Evolutionary conservation across 345 rosid species (phyloP).

Genomic region (Salix viminalis): DNA sequence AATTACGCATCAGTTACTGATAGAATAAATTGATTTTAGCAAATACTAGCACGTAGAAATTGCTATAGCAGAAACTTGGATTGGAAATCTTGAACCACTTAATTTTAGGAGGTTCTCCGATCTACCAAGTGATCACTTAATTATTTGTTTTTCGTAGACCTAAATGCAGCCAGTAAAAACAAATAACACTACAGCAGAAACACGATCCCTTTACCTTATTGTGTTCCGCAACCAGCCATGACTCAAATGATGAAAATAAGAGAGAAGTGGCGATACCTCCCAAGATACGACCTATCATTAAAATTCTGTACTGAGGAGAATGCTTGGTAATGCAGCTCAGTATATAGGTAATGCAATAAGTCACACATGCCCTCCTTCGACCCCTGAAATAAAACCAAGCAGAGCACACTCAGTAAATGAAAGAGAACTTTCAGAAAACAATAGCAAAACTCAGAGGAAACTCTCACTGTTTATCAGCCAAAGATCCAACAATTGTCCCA

Average conservation of each 20-base stretch:
- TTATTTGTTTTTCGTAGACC: conserved; percentile 1
- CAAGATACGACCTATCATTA: conserved; percentile 81
- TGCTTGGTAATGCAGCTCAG: conserved; percentile 92
- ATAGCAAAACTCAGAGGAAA: neutral
- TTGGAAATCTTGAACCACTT: neutral
- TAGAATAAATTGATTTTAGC: neutral
- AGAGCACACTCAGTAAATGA: neutral
- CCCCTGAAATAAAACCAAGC: conserved; percentile 49
- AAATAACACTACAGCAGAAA: conserved; percentile 24
- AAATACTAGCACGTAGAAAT: neutral
- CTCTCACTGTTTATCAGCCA: conserved; percentile 91
- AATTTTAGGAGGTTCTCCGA: neutral
- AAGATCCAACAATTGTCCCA: conserved; percentile 95
- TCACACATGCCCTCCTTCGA: conserved; percentile 83
- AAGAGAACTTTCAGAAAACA: conserved; percentile 5
- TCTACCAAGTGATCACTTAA: neutral
- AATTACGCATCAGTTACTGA: neutral
- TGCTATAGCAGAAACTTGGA: neutral
- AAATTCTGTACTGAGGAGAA: conserved; percentile 81
- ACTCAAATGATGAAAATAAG: conserved; percentile 82
- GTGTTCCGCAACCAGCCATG: conserved; percentile 99
- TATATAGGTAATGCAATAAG: conserved; percentile 79
- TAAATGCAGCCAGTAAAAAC: conserved; percentile 14
- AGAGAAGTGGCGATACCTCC: conserved; percentile 35
- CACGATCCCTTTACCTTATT: conserved; percentile 53